Percentiles rank a stretch among this genome's conserved stretches.
Conservation (phyloP, 148 eudicot genomes). For the Linanthus parryae region DNA sequence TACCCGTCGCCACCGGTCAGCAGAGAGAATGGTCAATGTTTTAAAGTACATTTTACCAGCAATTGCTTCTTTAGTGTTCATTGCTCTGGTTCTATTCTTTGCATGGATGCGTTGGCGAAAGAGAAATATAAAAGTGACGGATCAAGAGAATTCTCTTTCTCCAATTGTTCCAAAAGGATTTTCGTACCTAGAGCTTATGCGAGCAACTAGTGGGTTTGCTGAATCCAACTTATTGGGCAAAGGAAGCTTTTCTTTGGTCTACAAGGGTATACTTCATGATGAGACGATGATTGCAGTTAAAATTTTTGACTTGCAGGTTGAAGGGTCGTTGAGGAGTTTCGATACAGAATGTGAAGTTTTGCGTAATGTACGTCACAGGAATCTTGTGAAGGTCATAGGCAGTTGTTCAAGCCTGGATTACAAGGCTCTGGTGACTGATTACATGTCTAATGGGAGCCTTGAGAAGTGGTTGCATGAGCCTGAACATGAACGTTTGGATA, state of each 20-base stretch:
- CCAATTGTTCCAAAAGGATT: neutral
- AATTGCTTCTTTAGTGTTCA: too few species aligned
- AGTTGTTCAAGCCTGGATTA: neutral
- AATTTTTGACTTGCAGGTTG: neutral
- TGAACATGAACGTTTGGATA: neutral
- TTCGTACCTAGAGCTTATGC: neutral
- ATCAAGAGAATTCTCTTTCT: neutral
- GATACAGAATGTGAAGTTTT: slow-evolving; percentile 1
- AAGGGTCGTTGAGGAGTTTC: slow-evolving; percentile 1
- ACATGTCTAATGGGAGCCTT: slow-evolving; percentile 7
- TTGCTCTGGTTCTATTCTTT: too few species aligned
- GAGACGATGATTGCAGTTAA: neutral
- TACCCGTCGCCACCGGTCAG: too few species aligned
- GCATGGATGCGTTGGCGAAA: neutral
- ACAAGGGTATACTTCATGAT: neutral
- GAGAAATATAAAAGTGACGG: neutral
- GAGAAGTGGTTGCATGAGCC: slow-evolving; percentile 4
- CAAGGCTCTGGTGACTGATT: neutral
- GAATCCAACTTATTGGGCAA: neutral
- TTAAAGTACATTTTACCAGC: neutral
- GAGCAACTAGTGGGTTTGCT: neutral
- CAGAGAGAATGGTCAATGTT: too few species aligned
- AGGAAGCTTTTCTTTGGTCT: neutral
- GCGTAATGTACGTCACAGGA: neutral
- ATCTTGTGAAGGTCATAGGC: neutral